Evolutionary conservation across 495 filamentous ascomycete genomes (phyloP).

Genomic region (Schizothecium vesticola): DNA sequence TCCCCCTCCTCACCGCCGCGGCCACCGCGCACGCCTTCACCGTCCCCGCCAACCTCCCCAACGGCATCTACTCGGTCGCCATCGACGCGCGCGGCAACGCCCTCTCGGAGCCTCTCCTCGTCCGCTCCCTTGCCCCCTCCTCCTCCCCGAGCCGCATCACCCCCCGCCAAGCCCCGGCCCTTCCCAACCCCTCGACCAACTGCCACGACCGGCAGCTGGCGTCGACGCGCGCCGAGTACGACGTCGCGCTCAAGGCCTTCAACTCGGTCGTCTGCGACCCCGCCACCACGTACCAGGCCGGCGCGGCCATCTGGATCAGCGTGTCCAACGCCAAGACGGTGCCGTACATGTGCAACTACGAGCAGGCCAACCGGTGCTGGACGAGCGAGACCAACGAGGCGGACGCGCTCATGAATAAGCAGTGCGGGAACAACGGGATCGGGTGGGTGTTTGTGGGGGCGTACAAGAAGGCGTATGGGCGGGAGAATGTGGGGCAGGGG

Average conservation of each 20-base stretch:
- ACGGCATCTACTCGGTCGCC: conserved; percentile 3
- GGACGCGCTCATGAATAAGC: background rate
- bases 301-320: background rate
- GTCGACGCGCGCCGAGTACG: background rate
- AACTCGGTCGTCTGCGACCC: conserved; percentile 1
- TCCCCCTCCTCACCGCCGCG: background rate
- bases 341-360: conserved; percentile 7
- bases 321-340: background rate
- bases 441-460: background rate
- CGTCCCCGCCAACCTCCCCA: conserved; percentile 2
- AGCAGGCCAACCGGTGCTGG: conserved; percentile 3
- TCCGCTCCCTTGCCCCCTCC: background rate
- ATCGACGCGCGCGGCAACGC: conserved; percentile 1
- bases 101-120: background rate
- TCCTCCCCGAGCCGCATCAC: background rate
- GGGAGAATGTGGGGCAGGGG: background rate
- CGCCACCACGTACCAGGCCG: background rate
- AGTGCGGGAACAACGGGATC: conserved; percentile 1
- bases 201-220: conserved; percentile 1
- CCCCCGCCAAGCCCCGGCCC: background rate
- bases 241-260: background rate
- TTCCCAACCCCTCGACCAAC: conserved; percentile 1
- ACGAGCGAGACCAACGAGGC: conserved; percentile 8
- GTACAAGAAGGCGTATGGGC: background rate
- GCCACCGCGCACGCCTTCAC: background rate